phyloP scores from a whole-genome alignment of 1,139 yeast species.

The Sugiyamaella paludigena region DNA sequence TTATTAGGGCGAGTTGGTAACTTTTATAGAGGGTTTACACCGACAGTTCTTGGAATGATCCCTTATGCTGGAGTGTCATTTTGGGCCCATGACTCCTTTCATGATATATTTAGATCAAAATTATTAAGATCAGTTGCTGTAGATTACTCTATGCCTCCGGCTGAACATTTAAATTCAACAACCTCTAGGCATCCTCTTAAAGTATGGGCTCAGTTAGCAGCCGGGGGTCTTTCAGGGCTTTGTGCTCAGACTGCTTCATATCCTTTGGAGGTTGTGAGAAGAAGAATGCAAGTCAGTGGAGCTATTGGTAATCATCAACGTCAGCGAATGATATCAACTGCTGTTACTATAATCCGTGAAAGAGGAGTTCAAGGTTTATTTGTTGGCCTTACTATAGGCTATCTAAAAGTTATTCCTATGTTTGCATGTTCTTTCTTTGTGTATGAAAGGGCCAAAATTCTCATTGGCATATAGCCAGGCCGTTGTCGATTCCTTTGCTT shows the following conservation, averaged over 20 bases:
- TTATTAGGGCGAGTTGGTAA: conserved; percentile 31
- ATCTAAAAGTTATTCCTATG: conserved; percentile 94
- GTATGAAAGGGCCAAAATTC: conserved; percentile 77
- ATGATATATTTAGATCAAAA: conserved; percentile 72
- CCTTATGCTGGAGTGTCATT: conserved; percentile 98
- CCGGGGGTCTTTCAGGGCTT: conserved; percentile 96
- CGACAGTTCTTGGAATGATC: conserved; percentile 92
- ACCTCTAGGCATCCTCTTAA: conserved; percentile 52
- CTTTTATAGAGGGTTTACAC: conserved; percentile 91
- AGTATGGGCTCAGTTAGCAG: conserved; percentile 88
- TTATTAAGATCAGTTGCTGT: conserved; percentile 32
- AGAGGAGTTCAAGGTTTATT: conserved; percentile 83
- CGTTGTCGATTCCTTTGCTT: too few species aligned
- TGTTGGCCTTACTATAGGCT: conserved; percentile 93
- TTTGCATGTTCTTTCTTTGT: conserved; percentile 94
- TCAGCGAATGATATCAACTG: conserved; percentile 43
- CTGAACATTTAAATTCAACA: conserved; percentile 15
- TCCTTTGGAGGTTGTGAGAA: conserved; percentile 91
- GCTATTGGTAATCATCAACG: conserved; percentile 42
- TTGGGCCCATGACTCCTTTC: conserved; percentile 87
- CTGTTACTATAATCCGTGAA: conserved; percentile 47
- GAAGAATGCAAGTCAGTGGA: conserved; percentile 96
- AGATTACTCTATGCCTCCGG: conserved; percentile 16
- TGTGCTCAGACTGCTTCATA: conserved; percentile 94
- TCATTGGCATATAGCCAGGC: conserved; percentile 52